A percentile compares a stretch with the other conserved stretches of the same genome.
Evolutionary conservation across 2,329 filamentous ascomycete genomes (phyloP).

Genomic region (Thelonectria rubi): DNA sequence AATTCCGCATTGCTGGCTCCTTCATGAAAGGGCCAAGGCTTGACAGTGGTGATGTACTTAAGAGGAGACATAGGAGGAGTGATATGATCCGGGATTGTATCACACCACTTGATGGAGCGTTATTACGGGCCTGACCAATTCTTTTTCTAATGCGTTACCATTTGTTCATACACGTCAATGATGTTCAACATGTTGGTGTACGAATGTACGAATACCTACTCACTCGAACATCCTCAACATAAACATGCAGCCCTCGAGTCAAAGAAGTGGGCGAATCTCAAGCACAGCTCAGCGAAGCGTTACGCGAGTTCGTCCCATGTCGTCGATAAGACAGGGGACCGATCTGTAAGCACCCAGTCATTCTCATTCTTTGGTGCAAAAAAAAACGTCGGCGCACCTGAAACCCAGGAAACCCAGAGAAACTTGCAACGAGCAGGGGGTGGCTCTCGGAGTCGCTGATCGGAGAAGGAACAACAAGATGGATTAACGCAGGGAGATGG

Average conservation of each 20-base stretch:
- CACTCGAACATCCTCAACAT: not conserved
- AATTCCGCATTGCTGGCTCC: slow-evolving; percentile 7
- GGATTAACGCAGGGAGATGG: not conserved
- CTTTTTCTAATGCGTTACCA: no score
- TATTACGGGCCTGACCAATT: no score
- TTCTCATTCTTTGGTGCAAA: slow-evolving; percentile 16
- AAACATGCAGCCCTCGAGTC: not conserved
- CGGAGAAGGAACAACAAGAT: not conserved
- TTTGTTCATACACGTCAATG: no score
- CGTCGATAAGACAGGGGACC: not conserved
- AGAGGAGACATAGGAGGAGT: not conserved
- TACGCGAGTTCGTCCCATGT: slow-evolving; percentile 22
- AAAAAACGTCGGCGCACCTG: slow-evolving; percentile 34
- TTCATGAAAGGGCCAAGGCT: slow-evolving; percentile 1
- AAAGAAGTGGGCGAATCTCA: not conserved
- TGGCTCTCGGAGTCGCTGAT: not conserved
- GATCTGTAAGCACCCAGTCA: slow-evolving; percentile 14
- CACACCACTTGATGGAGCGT: no score
- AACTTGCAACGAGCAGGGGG: slow-evolving; percentile 8
- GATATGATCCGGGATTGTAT: not conserved
- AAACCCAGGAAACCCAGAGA: slow-evolving; percentile 27
- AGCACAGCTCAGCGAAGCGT: not conserved
- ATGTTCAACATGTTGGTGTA: no score
- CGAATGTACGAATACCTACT: no score
- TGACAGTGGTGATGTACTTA: not conserved